A percentile compares a stretch with the other conserved stretches of the same genome.
These are phyloP conservation scores for Conringia planisiliqua DNA, from an alignment of 345 rosid genomes.

Conservation along the genomic window DNA sequence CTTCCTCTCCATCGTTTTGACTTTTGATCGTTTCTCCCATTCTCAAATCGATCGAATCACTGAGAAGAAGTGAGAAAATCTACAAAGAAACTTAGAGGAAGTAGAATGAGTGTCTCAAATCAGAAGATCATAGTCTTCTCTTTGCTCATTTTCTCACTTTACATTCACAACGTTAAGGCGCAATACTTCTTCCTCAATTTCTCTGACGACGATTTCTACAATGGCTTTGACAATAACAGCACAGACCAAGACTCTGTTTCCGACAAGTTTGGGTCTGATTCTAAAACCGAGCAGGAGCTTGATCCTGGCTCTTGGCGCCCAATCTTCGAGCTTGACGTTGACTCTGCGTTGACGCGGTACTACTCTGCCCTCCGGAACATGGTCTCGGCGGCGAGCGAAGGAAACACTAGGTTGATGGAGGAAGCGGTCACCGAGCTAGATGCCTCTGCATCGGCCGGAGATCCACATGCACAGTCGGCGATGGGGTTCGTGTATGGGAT, in stretches of 20 bases:
- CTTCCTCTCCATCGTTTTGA: neutral
- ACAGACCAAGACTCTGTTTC: constrained; percentile 31
- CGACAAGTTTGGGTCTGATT: constrained; percentile 64
- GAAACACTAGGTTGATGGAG: constrained; percentile 59
- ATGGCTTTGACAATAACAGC: constrained; percentile 46
- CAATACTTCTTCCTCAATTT: constrained; percentile 67
- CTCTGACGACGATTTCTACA: constrained; percentile 80
- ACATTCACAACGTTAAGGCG: constrained; percentile 38
- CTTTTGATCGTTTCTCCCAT: neutral
- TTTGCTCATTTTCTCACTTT: constrained; percentile 23
- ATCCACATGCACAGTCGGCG: constrained; percentile 67
- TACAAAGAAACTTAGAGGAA: neutral
- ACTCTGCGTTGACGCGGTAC: constrained; percentile 40
- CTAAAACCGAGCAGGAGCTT: constrained; percentile 64
- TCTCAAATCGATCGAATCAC: neutral
- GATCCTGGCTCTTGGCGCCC: constrained; percentile 96
- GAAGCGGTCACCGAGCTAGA: constrained; percentile 67
- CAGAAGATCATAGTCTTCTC: neutral
- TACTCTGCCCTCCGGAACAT: constrained; percentile 57
- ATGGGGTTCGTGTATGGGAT: constrained; percentile 61
- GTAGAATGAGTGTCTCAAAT: constrained; percentile 23
- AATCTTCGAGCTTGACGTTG: constrained; percentile 60
- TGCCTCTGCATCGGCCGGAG: constrained; percentile 48
- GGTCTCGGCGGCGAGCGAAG: constrained; percentile 46
- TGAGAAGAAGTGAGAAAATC: neutral